Base-by-base conservation (phyloP, 2,329 filamentous ascomycete genomes). In the Trichoderma endophyticum region DNA sequence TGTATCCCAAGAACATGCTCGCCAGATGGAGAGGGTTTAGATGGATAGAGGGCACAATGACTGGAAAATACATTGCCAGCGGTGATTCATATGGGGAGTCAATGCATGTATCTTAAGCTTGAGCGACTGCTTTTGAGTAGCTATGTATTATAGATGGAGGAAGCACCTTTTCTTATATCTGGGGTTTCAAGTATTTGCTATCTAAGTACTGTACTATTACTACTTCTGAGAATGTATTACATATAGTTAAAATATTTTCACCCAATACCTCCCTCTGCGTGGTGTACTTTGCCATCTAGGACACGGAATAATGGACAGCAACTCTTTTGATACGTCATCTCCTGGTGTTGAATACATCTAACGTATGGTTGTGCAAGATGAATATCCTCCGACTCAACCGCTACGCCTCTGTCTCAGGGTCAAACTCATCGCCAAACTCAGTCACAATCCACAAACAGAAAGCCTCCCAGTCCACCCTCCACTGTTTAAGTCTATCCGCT, bases 371-470 rank as follows among this genome's bases (percentile, higher is more conserved):
- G 12, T 57, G 24, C 30, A 26, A 26, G 21, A 15, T 4, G 4
- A n/a, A 21, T 12, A 54, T 21, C 9, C 30, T 21, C 9, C 14
- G 4, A 4, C 7, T 36, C 28, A 36, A 6, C 2, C 18, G 2
- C n/a, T 24, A 67, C 18, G 36, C 28, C 7, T 62, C 28, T 14
- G 30, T 21, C n/a, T 48, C 66, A n/a, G 71, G 77, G 39, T 80
- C 84, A 70, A 88, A 95, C 81, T 95, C 90, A 0, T 86, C 85
- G 9, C 84, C 86, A 77, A 88, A 97, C 82, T 97, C 93, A 48
- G 90, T 86, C 11, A 97, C 92, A 59, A 98, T 86, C 94, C 94
- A 98, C 69, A 94, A 86, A 78, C 95, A 98, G 79, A 96, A 98
- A 78, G 89, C 87, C 84, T 98, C 95, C 90, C 95, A 98, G 75